Evolutionary conservation across 371 early-diverging fungal genomes (phyloP).

Genomic region (Mortierella sp.): DNA sequence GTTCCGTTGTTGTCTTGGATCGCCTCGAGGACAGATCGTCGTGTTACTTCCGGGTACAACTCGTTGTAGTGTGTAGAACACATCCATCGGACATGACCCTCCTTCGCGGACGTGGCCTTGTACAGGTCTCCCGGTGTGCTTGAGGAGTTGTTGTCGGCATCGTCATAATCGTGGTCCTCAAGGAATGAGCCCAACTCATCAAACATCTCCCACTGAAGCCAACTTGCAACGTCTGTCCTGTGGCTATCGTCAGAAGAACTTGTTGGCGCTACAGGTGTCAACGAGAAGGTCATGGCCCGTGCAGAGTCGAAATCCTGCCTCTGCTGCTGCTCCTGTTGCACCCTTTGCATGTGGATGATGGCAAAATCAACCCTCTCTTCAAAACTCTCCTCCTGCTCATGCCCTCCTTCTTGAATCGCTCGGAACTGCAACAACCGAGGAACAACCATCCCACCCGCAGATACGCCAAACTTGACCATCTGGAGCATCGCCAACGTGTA

Average conservation of each 20-base stretch:
- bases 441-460: background rate
- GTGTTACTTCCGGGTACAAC: background rate
- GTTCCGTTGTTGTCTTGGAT: background rate
- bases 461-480: background rate
- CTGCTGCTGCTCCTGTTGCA: background rate
- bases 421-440: background rate
- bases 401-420: background rate
- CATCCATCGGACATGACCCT: background rate
- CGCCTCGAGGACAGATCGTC: background rate
- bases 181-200: background rate
- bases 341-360: background rate
- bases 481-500: slow-evolving; percentile 3
- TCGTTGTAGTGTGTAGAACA: background rate
- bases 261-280: background rate
- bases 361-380: background rate
- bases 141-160: background rate
- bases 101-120: background rate
- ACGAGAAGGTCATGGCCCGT: background rate
- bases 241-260: background rate
- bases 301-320: background rate
- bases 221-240: background rate
- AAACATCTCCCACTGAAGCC: background rate
- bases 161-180: background rate
- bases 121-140: background rate
- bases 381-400: background rate